Conservation (phyloP, 2,329 filamentous ascomycete genomes). For the Tetracladium maxilliforme region DNA sequence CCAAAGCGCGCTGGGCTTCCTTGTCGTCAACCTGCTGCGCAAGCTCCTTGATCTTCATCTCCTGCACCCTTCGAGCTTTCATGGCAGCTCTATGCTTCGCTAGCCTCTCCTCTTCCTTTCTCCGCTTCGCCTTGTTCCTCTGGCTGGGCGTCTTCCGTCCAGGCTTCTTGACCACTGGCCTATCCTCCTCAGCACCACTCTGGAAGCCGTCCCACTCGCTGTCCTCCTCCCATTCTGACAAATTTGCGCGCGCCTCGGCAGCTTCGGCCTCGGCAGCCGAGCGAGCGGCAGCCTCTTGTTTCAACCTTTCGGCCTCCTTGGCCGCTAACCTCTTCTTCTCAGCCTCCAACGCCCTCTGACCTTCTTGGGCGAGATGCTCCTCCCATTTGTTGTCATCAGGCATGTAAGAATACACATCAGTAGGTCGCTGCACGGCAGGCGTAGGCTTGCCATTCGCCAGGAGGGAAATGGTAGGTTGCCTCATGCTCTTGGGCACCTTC, state of each 20-base stretch:
- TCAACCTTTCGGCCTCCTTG: constrained; percentile 51
- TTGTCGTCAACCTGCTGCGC: constrained; percentile 45
- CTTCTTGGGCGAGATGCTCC: constrained; percentile 56
- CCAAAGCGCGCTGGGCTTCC: constrained; percentile 31
- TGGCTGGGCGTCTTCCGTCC: constrained; percentile 77
- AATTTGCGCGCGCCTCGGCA: constrained; percentile 47
- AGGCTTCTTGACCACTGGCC: constrained; percentile 55
- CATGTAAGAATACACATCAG: constrained; percentile 84
- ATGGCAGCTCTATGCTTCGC: constrained; percentile 63
- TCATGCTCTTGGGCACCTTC: constrained; percentile 61
- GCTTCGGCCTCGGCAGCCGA: constrained; percentile 66
- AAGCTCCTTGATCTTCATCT: constrained; percentile 56
- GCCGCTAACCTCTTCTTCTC: constrained; percentile 61
- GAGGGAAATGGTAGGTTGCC: constrained; percentile 65
- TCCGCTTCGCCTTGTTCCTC: constrained; percentile 74
- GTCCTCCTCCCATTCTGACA: constrained; percentile 70
- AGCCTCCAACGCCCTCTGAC: constrained; percentile 62
- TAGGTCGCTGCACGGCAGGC: constrained; percentile 65
- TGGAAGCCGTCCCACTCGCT: constrained; percentile 85
- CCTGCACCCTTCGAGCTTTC: constrained; percentile 59
- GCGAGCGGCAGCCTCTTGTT: constrained; percentile 49
- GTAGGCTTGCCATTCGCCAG: constrained; percentile 69
- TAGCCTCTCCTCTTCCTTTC: constrained; percentile 73
- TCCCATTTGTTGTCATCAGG: constrained; percentile 80
- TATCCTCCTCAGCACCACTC: constrained; percentile 60